phyloP scores from a whole-genome alignment of 345 rosid species.

The Psidium friedrichsthalianum region DNA sequence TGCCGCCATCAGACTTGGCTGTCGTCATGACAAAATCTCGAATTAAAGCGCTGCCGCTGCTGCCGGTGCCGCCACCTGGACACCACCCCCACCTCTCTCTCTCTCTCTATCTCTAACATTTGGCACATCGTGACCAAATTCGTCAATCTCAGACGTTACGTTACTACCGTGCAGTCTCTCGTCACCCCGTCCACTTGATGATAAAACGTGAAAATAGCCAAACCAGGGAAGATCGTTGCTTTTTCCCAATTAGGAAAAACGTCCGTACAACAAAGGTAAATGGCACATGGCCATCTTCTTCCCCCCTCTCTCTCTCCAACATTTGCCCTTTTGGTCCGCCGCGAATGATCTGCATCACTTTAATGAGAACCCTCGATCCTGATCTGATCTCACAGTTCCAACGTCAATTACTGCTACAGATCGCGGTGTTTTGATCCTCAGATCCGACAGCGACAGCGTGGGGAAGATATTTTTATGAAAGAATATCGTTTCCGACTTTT shows the following conservation, averaged over 20 bases:
- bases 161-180: background rate
- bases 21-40: background rate
- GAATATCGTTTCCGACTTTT: too few relatives aligned
- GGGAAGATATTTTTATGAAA: too few relatives aligned
- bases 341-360: background rate
- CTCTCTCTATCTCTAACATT: background rate
- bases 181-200: background rate
- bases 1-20: background rate
- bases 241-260: background rate
- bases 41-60: background rate
- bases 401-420: too few relatives aligned
- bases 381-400: too few relatives aligned
- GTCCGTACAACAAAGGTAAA: background rate
- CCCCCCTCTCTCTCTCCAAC: background rate
- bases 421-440: too few relatives aligned
- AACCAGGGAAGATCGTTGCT: background rate
- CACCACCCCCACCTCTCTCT: background rate
- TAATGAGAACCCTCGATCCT: too few relatives aligned
- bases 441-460: too few relatives aligned
- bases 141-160: background rate
- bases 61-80: background rate
- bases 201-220: background rate
- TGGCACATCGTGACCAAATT: background rate
- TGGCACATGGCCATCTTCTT: background rate
- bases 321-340: background rate